Conservation (phyloP, 2,329 filamentous ascomycete genomes). For the Chaetothyriales sp. region DNA sequence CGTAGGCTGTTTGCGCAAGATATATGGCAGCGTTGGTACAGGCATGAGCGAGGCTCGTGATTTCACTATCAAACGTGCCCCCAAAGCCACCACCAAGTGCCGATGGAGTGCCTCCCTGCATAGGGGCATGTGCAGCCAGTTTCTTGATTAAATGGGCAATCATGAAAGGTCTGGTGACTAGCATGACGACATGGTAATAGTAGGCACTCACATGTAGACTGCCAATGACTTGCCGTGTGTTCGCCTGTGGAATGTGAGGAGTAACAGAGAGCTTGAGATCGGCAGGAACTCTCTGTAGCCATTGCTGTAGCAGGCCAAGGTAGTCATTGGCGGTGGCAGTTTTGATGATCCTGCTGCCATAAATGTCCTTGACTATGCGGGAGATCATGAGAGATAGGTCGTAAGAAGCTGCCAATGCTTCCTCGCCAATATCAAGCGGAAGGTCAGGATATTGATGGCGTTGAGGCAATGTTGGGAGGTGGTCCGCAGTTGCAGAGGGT, state of each 20-base stretch:
- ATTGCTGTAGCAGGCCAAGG: not conserved
- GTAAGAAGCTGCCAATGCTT: not conserved
- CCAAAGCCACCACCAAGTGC: not conserved
- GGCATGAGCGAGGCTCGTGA: conserved; percentile 32
- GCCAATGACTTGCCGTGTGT: conserved; percentile 25
- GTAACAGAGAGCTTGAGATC: conserved; percentile 12
- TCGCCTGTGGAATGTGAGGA: conserved; percentile 16
- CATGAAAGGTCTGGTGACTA: conserved; percentile 42
- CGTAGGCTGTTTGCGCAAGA: conserved; percentile 39
- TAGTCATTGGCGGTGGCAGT: not conserved
- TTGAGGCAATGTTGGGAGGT: not conserved
- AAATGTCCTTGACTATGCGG: not conserved
- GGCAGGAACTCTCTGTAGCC: conserved; percentile 17
- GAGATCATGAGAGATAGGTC: not conserved
- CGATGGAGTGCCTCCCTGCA: conserved; percentile 8
- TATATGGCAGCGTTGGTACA: conserved; percentile 42
- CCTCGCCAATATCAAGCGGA: not conserved
- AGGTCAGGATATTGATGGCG: not conserved
- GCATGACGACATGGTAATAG: conserved; percentile 45
- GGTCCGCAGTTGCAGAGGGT: not conserved
- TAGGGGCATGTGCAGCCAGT: not conserved
- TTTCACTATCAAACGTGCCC: not conserved
- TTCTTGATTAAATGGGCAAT: conserved; percentile 32
- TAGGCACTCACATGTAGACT: conserved; percentile 41
- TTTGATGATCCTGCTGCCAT: not conserved